These are phyloP conservation scores for Ceratocystis ficicola DNA, from an alignment of 2,329 filamentous ascomycete species.

Conservation along the genomic window DNA sequence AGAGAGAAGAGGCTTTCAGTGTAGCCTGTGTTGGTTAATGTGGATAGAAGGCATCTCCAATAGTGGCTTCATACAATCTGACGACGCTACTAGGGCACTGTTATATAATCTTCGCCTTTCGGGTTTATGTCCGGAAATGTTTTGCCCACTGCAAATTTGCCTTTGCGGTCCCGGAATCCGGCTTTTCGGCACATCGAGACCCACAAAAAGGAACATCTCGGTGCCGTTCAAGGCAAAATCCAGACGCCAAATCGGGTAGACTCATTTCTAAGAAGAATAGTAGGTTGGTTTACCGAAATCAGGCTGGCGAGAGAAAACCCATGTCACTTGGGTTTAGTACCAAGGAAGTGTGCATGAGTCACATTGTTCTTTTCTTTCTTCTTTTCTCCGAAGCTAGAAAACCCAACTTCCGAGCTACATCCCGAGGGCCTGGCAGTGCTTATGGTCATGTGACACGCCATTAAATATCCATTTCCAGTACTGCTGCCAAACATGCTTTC, in stretches of 20 bases:
- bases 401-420: no score
- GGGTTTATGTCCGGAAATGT: neutral
- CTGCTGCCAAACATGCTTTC: no score
- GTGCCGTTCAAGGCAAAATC: conserved; percentile 5
- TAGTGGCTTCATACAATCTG: neutral
- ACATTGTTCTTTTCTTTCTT: neutral
- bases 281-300: neutral
- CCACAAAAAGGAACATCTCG: neutral
- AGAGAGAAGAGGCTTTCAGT: neutral
- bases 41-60: neutral
- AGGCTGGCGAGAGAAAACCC: neutral
- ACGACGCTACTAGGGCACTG: neutral
- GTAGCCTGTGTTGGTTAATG: neutral
- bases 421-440: no score
- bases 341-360: neutral
- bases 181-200: conserved; percentile 5
- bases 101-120: neutral
- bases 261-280: neutral
- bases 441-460: no score
- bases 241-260: neutral
- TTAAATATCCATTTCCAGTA: no score
- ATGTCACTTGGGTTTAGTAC: neutral
- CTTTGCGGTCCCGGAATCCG: conserved; percentile 14
- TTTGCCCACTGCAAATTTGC: neutral
- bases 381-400: no score